Percentiles rank a stretch among this genome's conserved stretches.
Evolutionary conservation across 2,329 filamentous ascomycete genomes (phyloP).

Genomic region (Emmonsiellopsis sp.): DNA sequence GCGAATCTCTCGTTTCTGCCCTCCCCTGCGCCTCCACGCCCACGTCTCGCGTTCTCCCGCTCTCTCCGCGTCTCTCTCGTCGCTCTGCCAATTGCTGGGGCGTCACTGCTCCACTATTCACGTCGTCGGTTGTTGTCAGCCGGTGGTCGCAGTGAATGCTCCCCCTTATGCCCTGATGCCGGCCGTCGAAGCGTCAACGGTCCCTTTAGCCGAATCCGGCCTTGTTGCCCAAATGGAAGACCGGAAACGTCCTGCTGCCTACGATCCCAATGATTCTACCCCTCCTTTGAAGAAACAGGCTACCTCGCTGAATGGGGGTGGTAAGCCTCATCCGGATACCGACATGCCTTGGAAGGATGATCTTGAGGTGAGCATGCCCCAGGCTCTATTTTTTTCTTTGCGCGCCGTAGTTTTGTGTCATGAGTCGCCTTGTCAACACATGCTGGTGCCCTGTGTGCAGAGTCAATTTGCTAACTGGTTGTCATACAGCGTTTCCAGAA

Average conservation of each 20-base stretch:
- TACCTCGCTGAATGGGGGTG: conserved; percentile 57
- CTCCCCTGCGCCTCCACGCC: neutral
- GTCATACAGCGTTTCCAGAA: conserved; percentile 70
- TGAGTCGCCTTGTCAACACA: neutral
- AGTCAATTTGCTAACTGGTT: conserved; percentile 13
- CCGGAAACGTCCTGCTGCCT: conserved; percentile 86
- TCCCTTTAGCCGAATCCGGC: conserved; percentile 67
- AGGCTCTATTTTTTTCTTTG: neutral
- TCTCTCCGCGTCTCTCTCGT: conserved; percentile 16
- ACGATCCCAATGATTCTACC: conserved; percentile 69
- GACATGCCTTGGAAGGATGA: conserved; percentile 64
- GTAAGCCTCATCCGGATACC: conserved; percentile 53
- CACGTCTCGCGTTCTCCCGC: conserved; percentile 3
- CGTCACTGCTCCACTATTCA: neutral
- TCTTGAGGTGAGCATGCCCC: conserved; percentile 57
- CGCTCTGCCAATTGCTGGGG: conserved; percentile 19
- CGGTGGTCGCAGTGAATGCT: conserved; percentile 18
- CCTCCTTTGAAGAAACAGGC: conserved; percentile 89
- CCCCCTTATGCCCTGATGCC: conserved; percentile 59
- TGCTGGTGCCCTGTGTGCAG: conserved; percentile 6
- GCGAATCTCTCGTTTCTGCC: neutral
- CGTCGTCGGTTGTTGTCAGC: conserved; percentile 19
- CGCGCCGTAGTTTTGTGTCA: neutral
- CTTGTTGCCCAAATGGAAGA: conserved; percentile 94
- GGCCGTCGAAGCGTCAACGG: conserved; percentile 65